These are phyloP conservation scores for Takakia lepidozioides DNA, from an alignment of 225 moss, liverwort and hornwort species.

Conservation along the genomic window DNA sequence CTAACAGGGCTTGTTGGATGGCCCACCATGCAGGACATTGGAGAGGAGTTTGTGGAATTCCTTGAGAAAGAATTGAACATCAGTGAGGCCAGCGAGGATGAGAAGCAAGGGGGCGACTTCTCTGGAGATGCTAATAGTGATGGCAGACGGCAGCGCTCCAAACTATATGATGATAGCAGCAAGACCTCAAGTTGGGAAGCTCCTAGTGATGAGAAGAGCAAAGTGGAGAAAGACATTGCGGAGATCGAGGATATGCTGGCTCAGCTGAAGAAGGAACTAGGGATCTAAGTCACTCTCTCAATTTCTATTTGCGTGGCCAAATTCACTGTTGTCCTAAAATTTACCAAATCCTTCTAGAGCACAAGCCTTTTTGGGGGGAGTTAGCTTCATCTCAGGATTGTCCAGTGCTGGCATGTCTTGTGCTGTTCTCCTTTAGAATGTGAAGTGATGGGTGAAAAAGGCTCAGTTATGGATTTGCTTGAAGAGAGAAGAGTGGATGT, in stretches of 20 bases:
- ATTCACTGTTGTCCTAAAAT: too few species aligned
- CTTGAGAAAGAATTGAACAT: conserved; percentile 87
- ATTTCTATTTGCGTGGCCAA: too few species aligned
- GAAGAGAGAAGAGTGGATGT: too few species aligned
- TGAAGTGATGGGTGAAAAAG: too few species aligned
- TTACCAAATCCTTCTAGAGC: too few species aligned
- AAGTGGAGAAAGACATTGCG: conserved; percentile 49
- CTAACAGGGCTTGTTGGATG: too few species aligned
- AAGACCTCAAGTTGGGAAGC: conserved; percentile 15
- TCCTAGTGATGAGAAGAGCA: conserved; percentile 20
- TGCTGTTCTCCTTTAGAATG: too few species aligned
- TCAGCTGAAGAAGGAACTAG: conserved; percentile 80
- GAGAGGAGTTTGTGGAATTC: conserved; percentile 95
- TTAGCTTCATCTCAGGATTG: too few species aligned
- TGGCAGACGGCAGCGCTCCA: conserved; percentile 20
- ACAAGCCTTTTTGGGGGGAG: too few species aligned
- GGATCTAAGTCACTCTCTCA: conserved; percentile 17
- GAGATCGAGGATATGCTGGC: conserved; percentile 97
- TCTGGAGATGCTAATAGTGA: conserved; percentile 17
- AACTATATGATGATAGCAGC: conserved; percentile 14
- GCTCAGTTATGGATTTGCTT: too few species aligned
- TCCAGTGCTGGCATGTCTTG: too few species aligned
- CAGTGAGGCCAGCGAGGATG: conserved; percentile 23
- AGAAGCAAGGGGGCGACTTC: conserved; percentile 12
- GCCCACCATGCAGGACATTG: conserved; percentile 52